These are phyloP conservation scores for Alnus rubra DNA, from an alignment of 306 rosid genomes.

Conservation along the genomic window DNA sequence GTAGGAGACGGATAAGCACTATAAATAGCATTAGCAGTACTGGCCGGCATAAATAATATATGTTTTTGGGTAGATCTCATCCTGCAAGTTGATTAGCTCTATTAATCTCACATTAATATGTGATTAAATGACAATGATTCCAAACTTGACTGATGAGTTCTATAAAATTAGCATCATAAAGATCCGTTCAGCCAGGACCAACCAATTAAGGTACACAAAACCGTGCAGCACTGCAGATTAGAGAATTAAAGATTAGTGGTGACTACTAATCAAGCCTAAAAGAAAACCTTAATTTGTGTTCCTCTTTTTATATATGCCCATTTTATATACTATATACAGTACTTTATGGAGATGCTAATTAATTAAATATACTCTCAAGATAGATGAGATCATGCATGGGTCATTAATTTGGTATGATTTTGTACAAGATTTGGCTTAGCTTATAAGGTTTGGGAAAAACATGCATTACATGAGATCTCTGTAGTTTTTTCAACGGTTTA, in stretches of 20 bases:
- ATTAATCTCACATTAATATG: neutral
- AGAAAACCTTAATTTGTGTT: slow-evolving; percentile 3
- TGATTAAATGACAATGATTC: slow-evolving; percentile 7
- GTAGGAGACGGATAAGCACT: neutral
- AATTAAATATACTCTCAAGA: neutral
- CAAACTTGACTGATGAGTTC: neutral
- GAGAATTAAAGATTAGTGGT: neutral
- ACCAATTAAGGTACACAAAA: neutral
- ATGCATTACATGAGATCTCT: no score
- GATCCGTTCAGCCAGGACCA: no score
- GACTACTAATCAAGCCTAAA: neutral
- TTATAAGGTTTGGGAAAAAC: no score
- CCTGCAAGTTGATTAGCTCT: slow-evolving; percentile 3
- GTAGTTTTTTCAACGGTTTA: no score
- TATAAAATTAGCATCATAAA: neutral
- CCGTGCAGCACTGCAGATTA: slow-evolving; percentile 6
- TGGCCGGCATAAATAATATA: slow-evolving; percentile 7
- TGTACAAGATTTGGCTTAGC: no score
- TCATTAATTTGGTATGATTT: neutral
- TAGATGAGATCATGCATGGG: neutral
- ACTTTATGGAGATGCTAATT: neutral
- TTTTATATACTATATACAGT: neutral
- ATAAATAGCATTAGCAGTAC: neutral
- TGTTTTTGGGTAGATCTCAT: neutral
- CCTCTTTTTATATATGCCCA: neutral